These are phyloP conservation scores for Penicillium occitanis DNA, from an alignment of 2,329 filamentous ascomycete genomes.

Conservation along the genomic window DNA sequence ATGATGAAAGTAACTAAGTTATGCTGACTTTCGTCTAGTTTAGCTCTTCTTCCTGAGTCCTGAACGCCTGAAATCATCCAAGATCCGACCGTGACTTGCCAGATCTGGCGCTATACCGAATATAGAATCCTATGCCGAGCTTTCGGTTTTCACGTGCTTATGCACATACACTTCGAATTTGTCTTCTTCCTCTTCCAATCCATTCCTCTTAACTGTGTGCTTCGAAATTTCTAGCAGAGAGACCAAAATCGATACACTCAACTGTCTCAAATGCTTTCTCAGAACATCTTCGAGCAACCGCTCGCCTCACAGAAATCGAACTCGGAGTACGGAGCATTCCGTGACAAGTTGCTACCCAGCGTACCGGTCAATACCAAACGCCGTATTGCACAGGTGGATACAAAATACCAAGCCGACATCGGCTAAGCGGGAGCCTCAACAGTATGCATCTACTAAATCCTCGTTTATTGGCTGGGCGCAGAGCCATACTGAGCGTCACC, in stretches of 20 bases:
- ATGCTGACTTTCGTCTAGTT: neutral
- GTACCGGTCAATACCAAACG: neutral
- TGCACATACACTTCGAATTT: neutral
- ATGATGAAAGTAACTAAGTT: neutral
- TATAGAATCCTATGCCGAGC: slow-evolving; percentile 5
- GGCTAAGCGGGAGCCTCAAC: slow-evolving; percentile 20
- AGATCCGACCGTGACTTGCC: neutral
- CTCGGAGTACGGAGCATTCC: slow-evolving; percentile 5
- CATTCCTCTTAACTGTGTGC: neutral
- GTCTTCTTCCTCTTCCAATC: neutral
- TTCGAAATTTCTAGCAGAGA: neutral
- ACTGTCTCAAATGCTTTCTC: neutral
- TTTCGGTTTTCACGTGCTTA: neutral
- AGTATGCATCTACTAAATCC: neutral
- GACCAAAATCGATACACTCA: too few species aligned
- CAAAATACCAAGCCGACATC: slow-evolving; percentile 15
- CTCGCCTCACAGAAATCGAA: neutral
- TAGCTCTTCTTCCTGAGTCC: neutral
- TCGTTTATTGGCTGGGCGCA: slow-evolving; percentile 11
- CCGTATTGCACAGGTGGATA: slow-evolving; percentile 15
- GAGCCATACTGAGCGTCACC: too few species aligned
- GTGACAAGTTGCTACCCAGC: neutral
- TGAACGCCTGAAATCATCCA: neutral
- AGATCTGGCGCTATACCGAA: slow-evolving; percentile 4
- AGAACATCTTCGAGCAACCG: neutral